Base-by-base conservation (phyloP, 176 grass and related monocot genomes). In the Otatea glauca region DNA sequence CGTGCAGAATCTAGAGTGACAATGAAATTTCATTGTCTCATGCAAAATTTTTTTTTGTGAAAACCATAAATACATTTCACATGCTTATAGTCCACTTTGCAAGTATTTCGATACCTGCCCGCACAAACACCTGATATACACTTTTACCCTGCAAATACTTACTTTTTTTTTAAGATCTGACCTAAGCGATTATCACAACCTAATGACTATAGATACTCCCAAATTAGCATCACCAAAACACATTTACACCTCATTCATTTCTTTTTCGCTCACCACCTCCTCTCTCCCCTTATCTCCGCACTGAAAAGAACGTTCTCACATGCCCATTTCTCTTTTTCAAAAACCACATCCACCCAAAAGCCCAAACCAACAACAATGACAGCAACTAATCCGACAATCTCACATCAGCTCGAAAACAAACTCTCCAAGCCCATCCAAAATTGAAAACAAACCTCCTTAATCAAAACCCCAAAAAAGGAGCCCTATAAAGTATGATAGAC, bases 341-440 rank as follows among this genome's bases (percentile, higher is more conserved):
- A 35, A 58, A 47, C 66, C 87, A 79, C 62, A 56, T 76, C 82
- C 81, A 74, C 68, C 60, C 37, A 45, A 79, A 88, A 72, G 58
- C 48, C 16, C 38, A 64, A 73, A 65, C 4, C 74, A 77, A 82
- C 72, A 72, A 14, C 65, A 48, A 37, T 10, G 65, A 71, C 54
- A 82, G 38, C 78, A 72, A 56, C 72, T 25, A 81, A 72, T 82
- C 62, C 35, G 13, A 43, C 61, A 58, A 47, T 42, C 37, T 84
- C 67, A 29, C 68, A 32, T n/a, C 45, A 16, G 7, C 11, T 25
- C 11, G 68, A 77, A 5, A 55, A 85, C 44, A 37, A 73, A 43
- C 44, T 42, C 41, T 41, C 65, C 24, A 72, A 71, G 1, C 6
- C 21, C 25, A n/a, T 80, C 48, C 65, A 71, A 70, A 89, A 62